These are phyloP conservation scores for Lecanicillium sp. DNA, from an alignment of 2,329 filamentous ascomycete species.

Conservation along the genomic window DNA sequence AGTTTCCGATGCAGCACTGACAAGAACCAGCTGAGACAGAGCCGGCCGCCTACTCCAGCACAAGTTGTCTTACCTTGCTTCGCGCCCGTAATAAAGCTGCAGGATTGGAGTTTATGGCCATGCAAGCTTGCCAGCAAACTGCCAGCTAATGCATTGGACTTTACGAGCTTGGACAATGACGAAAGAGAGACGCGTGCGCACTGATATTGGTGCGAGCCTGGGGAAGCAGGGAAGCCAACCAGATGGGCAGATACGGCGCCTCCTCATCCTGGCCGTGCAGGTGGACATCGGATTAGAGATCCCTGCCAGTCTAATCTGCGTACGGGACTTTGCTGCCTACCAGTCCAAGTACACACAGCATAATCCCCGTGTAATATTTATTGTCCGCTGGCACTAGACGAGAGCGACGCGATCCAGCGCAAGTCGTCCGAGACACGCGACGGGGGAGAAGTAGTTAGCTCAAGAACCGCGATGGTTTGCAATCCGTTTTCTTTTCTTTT, in stretches of 20 bases:
- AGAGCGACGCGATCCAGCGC: neutral
- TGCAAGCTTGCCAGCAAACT: too few relatives aligned
- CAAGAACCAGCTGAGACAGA: too few relatives aligned
- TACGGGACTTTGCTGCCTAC: neutral
- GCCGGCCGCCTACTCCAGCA: too few relatives aligned
- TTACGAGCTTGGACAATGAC: too few relatives aligned
- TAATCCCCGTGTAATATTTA: neutral
- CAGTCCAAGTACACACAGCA: constrained; percentile 5
- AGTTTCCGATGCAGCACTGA: too few relatives aligned
- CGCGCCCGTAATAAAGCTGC: too few relatives aligned
- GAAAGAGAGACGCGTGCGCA: neutral
- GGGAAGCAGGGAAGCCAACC: neutral
- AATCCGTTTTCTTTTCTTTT: neutral
- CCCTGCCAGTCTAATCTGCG: constrained; percentile 4
- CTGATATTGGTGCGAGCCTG: neutral
- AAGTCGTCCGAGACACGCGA: neutral
- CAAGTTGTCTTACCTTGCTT: too few relatives aligned
- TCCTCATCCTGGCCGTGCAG: neutral
- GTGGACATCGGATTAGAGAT: constrained; percentile 3
- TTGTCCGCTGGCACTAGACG: neutral
- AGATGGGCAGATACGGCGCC: neutral
- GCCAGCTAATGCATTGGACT: too few relatives aligned
- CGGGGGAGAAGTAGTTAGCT: neutral
- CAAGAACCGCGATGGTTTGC: constrained; percentile 4
- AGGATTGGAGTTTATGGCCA: too few relatives aligned